Evolutionary conservation across 1,284 basidiomycete species (phyloP).

Genomic region (Schizophyllum commune): DNA sequence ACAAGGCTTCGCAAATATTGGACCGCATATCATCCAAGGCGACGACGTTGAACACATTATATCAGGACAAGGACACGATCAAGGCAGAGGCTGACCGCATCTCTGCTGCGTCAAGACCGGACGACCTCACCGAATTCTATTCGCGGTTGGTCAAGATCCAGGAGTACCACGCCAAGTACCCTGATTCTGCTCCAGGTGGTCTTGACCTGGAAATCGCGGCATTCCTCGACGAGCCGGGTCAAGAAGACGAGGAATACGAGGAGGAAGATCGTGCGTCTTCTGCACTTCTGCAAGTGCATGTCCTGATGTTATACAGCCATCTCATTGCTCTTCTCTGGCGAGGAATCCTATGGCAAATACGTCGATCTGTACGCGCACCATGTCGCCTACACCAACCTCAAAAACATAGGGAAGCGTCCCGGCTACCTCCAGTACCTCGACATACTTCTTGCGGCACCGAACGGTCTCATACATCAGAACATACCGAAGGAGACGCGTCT

Average conservation of each 20-base stretch:
- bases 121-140: slow-evolving; percentile 92
- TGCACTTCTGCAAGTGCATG: slow-evolving; percentile 8
- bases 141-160: slow-evolving; percentile 88
- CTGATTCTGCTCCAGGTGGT: slow-evolving; percentile 74
- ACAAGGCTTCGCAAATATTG: slow-evolving; percentile 82
- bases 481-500: slow-evolving; percentile 67
- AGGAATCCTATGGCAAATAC: slow-evolving; percentile 93
- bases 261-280: slow-evolving; percentile 70
- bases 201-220: slow-evolving; percentile 78
- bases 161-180: slow-evolving; percentile 94
- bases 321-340: slow-evolving; percentile 88
- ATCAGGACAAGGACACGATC: slow-evolving; percentile 66
- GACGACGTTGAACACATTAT: slow-evolving; percentile 57
- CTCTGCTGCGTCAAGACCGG: slow-evolving; percentile 46
- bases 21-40: slow-evolving; percentile 73
- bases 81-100: slow-evolving; percentile 57
- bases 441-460: slow-evolving; percentile 56
- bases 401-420: slow-evolving; percentile 70
- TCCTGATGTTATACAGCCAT: slow-evolving; percentile 48
- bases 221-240: slow-evolving; percentile 66
- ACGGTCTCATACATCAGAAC: slow-evolving; percentile 57
- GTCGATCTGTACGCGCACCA: slow-evolving; percentile 91
- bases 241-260: slow-evolving; percentile 70
- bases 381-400: slow-evolving; percentile 85
- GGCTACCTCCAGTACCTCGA: slow-evolving; percentile 92